phyloP scores from a whole-genome alignment of 192 early-diverging fungal genomes.

The Entomortierella beljakovae region DNA sequence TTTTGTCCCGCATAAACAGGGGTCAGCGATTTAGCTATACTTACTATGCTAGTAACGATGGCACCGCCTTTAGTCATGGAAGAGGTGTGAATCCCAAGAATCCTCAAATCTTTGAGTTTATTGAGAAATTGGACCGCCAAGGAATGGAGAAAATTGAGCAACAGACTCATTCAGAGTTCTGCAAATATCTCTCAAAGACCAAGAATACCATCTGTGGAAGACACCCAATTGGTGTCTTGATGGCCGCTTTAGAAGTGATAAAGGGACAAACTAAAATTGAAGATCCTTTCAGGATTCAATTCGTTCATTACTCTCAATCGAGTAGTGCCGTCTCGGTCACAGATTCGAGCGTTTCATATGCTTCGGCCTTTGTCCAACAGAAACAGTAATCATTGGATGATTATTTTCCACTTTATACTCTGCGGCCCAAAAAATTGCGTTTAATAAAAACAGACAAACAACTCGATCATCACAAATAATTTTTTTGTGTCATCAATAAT shows the following conservation, averaged over 20 bases:
- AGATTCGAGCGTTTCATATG: slow-evolving; percentile 50
- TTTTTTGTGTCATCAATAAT: too few relatives aligned
- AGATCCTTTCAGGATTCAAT: slow-evolving; percentile 38
- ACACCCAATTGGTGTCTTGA: slow-evolving; percentile 87
- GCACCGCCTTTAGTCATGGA: slow-evolving; percentile 15
- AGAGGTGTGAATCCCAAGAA: background rate
- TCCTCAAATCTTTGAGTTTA: slow-evolving; percentile 77
- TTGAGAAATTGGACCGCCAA: slow-evolving; percentile 80
- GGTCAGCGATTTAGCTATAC: slow-evolving; percentile 90
- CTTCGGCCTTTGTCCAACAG: slow-evolving; percentile 42
- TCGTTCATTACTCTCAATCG: slow-evolving; percentile 91
- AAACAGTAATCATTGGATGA: background rate
- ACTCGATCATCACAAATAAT: too few relatives aligned
- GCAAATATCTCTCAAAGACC: slow-evolving; percentile 78
- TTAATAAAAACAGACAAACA: background rate
- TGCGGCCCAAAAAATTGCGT: background rate
- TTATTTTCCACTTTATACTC: background rate
- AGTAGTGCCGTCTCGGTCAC: slow-evolving; percentile 54
- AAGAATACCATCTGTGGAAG: slow-evolving; percentile 96
- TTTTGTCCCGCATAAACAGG: slow-evolving; percentile 37
- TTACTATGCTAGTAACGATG: slow-evolving; percentile 60
- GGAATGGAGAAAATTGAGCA: slow-evolving; percentile 85
- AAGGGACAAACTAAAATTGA: slow-evolving; percentile 22
- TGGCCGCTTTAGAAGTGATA: slow-evolving; percentile 68
- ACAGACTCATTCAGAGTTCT: slow-evolving; percentile 70